phyloP scores from a whole-genome alignment of 225 moss, liverwort and hornwort species.

The Antitrichia curtipendula region DNA sequence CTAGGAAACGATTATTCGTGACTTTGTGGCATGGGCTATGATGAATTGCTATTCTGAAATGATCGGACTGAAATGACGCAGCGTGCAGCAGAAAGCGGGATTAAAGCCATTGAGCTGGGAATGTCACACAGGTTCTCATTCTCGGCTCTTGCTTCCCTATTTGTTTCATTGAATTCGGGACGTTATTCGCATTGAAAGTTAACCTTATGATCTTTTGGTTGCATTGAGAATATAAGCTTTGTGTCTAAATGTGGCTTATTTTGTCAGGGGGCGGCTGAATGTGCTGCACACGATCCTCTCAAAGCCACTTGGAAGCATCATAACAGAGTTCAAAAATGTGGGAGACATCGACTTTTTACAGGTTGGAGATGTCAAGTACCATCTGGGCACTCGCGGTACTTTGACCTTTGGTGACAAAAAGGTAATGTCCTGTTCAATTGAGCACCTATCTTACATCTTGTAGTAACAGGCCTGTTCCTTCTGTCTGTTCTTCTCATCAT shows the following conservation, averaged over 20 bases:
- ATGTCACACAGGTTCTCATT: conserved; percentile 45
- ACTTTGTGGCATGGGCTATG: not conserved
- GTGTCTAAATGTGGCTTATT: not conserved
- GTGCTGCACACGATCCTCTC: conserved; percentile 52
- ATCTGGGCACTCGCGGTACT: conserved; percentile 44
- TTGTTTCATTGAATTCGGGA: not conserved
- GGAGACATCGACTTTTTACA: conserved; percentile 36
- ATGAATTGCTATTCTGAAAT: conserved; percentile 3
- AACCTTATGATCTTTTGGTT: not conserved
- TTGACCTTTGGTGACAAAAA: conserved; percentile 26
- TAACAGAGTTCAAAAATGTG: conserved; percentile 43
- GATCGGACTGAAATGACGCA: conserved; percentile 10
- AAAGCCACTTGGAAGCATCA: conserved; percentile 49
- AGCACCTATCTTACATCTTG: not conserved
- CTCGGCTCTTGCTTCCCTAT: not conserved
- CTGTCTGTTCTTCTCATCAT: not conserved
- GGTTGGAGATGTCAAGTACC: conserved; percentile 58
- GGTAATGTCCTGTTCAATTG: conserved; percentile 1
- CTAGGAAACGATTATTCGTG: not conserved
- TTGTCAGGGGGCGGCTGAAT: conserved; percentile 39
- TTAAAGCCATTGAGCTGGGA: conserved; percentile 44
- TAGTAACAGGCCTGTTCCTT: not conserved
- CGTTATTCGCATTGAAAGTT: not conserved
- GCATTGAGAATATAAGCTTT: not conserved
- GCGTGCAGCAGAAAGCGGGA: conserved; percentile 47